Base-by-base conservation (phyloP, 495 filamentous ascomycete species). In the Podospora tetraspora region DNA sequence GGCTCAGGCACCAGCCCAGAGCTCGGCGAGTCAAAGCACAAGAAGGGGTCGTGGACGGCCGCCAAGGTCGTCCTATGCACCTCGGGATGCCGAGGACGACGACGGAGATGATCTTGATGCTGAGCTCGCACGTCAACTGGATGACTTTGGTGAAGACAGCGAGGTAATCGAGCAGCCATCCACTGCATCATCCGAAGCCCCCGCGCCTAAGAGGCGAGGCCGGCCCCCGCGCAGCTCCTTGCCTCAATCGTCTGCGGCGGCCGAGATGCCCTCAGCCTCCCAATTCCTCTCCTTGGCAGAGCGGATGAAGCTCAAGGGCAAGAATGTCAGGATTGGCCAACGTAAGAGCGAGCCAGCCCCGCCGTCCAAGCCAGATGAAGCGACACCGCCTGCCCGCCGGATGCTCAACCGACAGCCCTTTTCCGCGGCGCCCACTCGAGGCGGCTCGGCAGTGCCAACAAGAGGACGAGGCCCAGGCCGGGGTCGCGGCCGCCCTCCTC, bases 241-340 rank as follows among this genome's bases (percentile, higher is more conserved):
- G 16, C 67, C 64, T 7, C 34, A 66, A n/a, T 1, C 59, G 19
- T 16, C 63, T 43, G 25, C 69, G 1, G 16, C 62, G 1, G 60
- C 70, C 1, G 76, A 71, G 23, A 24, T 63, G 2, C 19, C 70
- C 1, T 68, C 68, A 3, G 60, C 19, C 21, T 62, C 59, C 21
- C 66, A 73, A 0, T 78, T 77, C 29, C 73, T 83, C 73, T 83
- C 82, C 9, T 78, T 84, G 78, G 76, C 76, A 37, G 82, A 83
- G 29, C 73, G 80, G n/a, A 80, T 81, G 75, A 78, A 74, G 58
- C 68, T 81, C 13, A 77, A 74, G 59, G 81, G 81, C 57, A 82
- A 77, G 68, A 83, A 79, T 59, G 72, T 82, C 66, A 82, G 78
- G 73, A 83, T 82, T 32, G 69, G 72, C 16, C 67, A 70, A 29